Base-by-base conservation (phyloP, 495 filamentous ascomycete species). In the Talaromyces liani region DNA sequence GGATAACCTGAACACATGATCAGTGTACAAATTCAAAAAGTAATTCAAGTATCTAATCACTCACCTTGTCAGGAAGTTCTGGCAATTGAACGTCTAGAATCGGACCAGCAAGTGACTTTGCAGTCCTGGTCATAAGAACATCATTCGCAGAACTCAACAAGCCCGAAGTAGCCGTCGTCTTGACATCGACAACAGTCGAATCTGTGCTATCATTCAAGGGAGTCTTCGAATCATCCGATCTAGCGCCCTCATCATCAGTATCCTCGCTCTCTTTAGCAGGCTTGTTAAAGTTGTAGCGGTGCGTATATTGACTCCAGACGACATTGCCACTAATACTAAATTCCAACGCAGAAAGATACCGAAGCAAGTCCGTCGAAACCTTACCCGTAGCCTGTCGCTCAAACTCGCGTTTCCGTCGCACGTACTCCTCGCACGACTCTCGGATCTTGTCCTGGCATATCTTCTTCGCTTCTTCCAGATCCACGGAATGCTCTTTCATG, bases 281-380 rank as follows among this genome's bases (percentile, higher is more conserved):
- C 2, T 55, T 24, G 18, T 14, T 3, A 29, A 55, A 55, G 8
- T 55, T 24, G 22, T 55, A 55, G 22, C 53, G 53, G 22, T 55
- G 22, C 22, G 22, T 55, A 55, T 55, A 55, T n/a, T 55, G 53
- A 10, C 53, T 55, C 53, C 53, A 55, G 10, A 55, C 53, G 53
- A 55, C 53, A 22, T 55, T 55, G 22, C 53, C 53, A 55, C 53
- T 55, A 10, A 55, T 55, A 24, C 53, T 55, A 16, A 55, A 55
- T 12, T 55, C 53, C 53, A 55, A 16, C 27, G 53, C 53, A 24
- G 53, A 9, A 24, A 55, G 53, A 55, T 55, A 55, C 22, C 53
- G 53, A n/a, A 55, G 36, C 36, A 41, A 41, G 14, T 41, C 36
- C 14, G 2, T 41, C 12, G 36, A 41, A 16, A 41, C 36, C 36